phyloP scores from a whole-genome alignment of 371 early-diverging fungal genomes.

The Cladochytrium tenue region DNA sequence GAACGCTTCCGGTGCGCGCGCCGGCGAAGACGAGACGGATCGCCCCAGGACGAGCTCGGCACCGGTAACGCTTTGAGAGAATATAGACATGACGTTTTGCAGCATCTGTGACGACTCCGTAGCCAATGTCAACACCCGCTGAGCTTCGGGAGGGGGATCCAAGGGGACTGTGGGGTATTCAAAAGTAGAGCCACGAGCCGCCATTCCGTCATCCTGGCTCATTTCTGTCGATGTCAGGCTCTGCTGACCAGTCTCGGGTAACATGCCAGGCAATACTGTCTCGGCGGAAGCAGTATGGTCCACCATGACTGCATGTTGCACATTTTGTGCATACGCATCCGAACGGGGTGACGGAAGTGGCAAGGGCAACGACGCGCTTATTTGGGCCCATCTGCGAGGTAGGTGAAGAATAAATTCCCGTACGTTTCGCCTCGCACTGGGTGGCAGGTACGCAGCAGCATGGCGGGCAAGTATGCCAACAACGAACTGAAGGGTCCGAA shows the following conservation, averaged over 20 bases:
- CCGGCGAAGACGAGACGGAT: slow-evolving; percentile 1
- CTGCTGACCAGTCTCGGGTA: neutral
- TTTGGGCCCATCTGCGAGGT: slow-evolving; percentile 74
- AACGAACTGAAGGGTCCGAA: slow-evolving; percentile 82
- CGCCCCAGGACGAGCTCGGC: slow-evolving; percentile 65
- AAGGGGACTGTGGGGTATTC: neutral
- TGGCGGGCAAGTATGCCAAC: slow-evolving; percentile 85
- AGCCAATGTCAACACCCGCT: slow-evolving; percentile 73
- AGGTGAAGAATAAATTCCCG: slow-evolving; percentile 83
- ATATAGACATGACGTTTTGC: slow-evolving; percentile 74
- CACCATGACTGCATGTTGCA: neutral
- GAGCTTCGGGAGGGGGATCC: slow-evolving; percentile 46
- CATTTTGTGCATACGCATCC: neutral
- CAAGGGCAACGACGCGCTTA: neutral
- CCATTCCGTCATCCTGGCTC: no score
- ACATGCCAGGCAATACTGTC: neutral
- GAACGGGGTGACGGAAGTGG: neutral
- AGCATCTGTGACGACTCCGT: slow-evolving; percentile 84
- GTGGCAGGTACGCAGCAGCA: slow-evolving; percentile 83
- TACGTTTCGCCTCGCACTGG: slow-evolving; percentile 78
- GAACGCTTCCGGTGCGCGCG: no score
- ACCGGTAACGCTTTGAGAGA: slow-evolving; percentile 73
- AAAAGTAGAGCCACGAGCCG: neutral
- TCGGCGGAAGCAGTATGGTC: neutral
- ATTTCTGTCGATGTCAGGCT: neutral